These are phyloP conservation scores for Apophysomyces trapeziformis DNA, from an alignment of 371 early-diverging fungal species.

Conservation along the genomic window DNA sequence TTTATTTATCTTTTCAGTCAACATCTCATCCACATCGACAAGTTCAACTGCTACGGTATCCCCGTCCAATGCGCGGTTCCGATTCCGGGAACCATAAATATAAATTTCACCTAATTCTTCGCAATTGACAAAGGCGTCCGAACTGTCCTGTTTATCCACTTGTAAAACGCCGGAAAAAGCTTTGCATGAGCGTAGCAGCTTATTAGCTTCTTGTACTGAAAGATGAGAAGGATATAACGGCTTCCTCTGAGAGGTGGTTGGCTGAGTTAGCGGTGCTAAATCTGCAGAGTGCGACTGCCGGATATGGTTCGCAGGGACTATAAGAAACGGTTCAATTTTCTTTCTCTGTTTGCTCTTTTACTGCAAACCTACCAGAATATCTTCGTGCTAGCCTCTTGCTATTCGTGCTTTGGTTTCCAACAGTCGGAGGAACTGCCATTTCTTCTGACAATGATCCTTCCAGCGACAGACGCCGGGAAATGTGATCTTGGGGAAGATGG, in stretches of 20 bases:
- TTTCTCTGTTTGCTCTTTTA: neutral
- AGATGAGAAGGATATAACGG: constrained; percentile 35
- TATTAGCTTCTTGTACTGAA: constrained; percentile 27
- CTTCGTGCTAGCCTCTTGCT: neutral
- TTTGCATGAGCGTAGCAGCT: constrained; percentile 23
- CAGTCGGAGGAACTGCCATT: neutral
- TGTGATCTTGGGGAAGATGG: constrained; percentile 4
- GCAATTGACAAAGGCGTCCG: constrained; percentile 72
- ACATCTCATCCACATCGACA: constrained; percentile 57
- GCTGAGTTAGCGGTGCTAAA: neutral
- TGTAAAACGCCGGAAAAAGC: constrained; percentile 38
- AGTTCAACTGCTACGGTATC: constrained; percentile 71
- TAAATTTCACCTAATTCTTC: constrained; percentile 52
- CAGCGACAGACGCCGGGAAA: neutral
- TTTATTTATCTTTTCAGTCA: constrained; percentile 35
- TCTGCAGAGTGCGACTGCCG: neutral
- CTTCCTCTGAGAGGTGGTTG: constrained; percentile 12
- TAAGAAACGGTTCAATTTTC: neutral
- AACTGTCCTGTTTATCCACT: constrained; percentile 39
- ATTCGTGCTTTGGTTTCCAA: too few species aligned
- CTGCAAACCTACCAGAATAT: neutral
- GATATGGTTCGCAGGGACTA: neutral
- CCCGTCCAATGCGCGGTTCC: constrained; percentile 79
- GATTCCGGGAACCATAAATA: constrained; percentile 62
- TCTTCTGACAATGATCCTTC: neutral